phyloP scores from a whole-genome alignment of 2,329 filamentous ascomycete species.

The Sclerotinia subarctica region DNA sequence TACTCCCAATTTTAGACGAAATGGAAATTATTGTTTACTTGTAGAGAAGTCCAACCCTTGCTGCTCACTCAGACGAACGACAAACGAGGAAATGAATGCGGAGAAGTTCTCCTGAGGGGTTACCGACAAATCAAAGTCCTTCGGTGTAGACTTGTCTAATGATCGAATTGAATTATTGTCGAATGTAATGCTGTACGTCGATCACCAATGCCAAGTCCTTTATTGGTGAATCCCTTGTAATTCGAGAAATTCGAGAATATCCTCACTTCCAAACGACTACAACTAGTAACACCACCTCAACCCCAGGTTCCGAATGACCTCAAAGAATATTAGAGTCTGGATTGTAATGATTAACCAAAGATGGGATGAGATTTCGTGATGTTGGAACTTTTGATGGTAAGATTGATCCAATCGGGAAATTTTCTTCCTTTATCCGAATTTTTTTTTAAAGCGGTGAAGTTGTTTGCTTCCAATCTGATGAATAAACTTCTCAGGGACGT shows the following conservation, averaged over 20 bases:
- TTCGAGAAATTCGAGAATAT: neutral
- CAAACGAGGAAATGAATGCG: slow-evolving; percentile 5
- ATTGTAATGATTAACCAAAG: slow-evolving; percentile 1
- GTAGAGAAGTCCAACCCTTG: slow-evolving; percentile 6
- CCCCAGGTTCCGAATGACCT: slow-evolving; percentile 11
- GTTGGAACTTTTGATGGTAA: neutral
- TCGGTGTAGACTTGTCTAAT: slow-evolving; percentile 1
- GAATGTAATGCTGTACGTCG: slow-evolving; percentile 13
- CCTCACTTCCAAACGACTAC: neutral
- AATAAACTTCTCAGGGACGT: neutral
- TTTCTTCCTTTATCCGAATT: slow-evolving; percentile 4
- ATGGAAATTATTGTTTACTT: slow-evolving; percentile 15
- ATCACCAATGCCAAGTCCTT: slow-evolving; percentile 10
- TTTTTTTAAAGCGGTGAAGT: slow-evolving; percentile 10
- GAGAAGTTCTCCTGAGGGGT: neutral
- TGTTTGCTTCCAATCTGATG: slow-evolving; percentile 1
- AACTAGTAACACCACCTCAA: neutral
- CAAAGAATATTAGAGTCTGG: neutral
- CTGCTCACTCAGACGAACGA: neutral
- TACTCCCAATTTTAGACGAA: slow-evolving; percentile 4
- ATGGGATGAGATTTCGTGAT: slow-evolving; percentile 11
- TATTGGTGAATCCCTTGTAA: neutral
- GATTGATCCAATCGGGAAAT: slow-evolving; percentile 12
- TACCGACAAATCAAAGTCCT: slow-evolving; percentile 6
- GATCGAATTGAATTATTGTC: neutral